phyloP scores from a whole-genome alignment of 2,329 filamentous ascomycete genomes.

The Botrytis sinoallii region DNA sequence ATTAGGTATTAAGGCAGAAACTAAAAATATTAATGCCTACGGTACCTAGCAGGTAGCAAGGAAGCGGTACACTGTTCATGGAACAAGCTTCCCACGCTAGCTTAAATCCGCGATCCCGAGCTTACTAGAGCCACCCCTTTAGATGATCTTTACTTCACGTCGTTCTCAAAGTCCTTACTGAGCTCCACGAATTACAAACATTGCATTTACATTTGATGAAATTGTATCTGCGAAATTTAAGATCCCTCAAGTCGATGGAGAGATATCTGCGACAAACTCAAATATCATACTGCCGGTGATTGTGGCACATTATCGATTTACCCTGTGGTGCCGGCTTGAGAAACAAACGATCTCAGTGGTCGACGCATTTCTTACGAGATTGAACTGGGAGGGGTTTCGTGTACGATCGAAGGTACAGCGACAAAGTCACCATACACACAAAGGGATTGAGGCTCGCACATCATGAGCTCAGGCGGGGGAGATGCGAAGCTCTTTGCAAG shows the following conservation, averaged over 20 bases:
- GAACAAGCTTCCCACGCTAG: constrained; percentile 17
- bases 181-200: constrained; percentile 19
- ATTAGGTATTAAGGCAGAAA: constrained; percentile 2
- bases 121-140: constrained; percentile 21
- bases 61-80: not conserved
- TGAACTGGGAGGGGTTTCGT: constrained; percentile 32
- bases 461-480: constrained; percentile 59
- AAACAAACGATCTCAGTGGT: constrained; percentile 33
- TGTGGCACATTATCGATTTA: constrained; percentile 25
- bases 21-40: not conserved
- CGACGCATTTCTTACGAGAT: constrained; percentile 18
- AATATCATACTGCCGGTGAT: constrained; percentile 28
- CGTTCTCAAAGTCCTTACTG: constrained; percentile 18
- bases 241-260: constrained; percentile 29
- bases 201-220: constrained; percentile 7
- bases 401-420: constrained; percentile 15
- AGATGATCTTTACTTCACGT: constrained; percentile 17
- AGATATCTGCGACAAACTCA: constrained; percentile 23
- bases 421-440: constrained; percentile 20
- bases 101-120: constrained; percentile 20
- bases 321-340: constrained; percentile 6
- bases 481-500: constrained; percentile 99
- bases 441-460: constrained; percentile 28
- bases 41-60: not conserved
- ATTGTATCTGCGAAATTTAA: constrained; percentile 15